These are phyloP conservation scores for Colletotrichum eremochloae DNA, from an alignment of 2,329 filamentous ascomycete species.

Conservation along the genomic window DNA sequence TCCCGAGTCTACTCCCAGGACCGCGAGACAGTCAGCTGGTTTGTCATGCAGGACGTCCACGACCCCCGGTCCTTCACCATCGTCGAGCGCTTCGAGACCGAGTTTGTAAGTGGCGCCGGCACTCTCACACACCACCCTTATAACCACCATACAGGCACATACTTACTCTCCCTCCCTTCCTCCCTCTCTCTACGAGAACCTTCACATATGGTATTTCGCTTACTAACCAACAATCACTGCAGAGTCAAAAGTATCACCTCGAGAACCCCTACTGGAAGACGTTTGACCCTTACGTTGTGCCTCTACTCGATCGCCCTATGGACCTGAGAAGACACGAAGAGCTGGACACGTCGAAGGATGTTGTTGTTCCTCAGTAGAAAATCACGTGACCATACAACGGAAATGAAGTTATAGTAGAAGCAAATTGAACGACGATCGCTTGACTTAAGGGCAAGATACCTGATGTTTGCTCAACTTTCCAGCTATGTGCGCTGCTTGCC, in stretches of 20 bases:
- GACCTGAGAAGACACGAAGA: constrained; percentile 78
- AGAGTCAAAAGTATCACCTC: constrained; percentile 73
- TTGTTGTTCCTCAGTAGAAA: constrained; percentile 52
- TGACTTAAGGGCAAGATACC: neutral
- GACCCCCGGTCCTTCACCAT: constrained; percentile 80
- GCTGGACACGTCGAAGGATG: constrained; percentile 68
- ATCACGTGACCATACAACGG: neutral
- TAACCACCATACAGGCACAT: neutral
- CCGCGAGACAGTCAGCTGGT: constrained; percentile 78
- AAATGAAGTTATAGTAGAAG: neutral
- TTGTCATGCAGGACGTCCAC: constrained; percentile 81
- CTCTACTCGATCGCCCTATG: constrained; percentile 76
- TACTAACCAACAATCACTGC: constrained; percentile 9
- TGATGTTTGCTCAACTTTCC: neutral
- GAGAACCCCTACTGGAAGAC: constrained; percentile 82
- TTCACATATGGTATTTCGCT: neutral
- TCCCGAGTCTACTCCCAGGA: constrained; percentile 79
- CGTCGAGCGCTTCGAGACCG: constrained; percentile 79
- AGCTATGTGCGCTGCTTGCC: neutral
- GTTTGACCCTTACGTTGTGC: constrained; percentile 80
- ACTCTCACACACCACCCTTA: neutral
- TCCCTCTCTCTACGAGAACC: neutral
- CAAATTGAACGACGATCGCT: neutral
- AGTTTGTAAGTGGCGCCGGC: constrained; percentile 63
- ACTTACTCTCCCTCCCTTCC: neutral